Evolutionary conservation across 306 rosid genomes (phyloP).

Genomic region (Senna tora): DNA sequence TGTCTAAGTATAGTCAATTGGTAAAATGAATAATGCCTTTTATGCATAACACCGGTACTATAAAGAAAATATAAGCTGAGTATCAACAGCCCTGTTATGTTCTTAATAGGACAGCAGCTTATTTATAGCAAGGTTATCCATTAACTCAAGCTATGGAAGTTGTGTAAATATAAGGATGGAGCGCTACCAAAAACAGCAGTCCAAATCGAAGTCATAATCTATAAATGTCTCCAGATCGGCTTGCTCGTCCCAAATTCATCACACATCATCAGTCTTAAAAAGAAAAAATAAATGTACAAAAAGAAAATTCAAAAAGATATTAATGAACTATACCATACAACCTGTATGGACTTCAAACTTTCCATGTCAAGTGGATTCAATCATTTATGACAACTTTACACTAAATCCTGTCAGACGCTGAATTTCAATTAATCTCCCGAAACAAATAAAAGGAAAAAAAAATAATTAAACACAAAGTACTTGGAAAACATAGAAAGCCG

Average conservation of each 20-base stretch:
- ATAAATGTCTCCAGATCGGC: neutral
- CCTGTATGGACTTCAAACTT: neutral
- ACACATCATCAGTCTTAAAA: neutral
- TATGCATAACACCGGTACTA: neutral
- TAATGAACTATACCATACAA: conserved; percentile 4
- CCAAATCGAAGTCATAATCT: neutral
- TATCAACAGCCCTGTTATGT: neutral
- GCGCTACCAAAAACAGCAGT: neutral
- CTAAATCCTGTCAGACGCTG: neutral
- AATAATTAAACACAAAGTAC: neutral
- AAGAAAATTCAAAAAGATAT: neutral
- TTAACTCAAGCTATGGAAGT: neutral
- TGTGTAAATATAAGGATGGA: neutral
- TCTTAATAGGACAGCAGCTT: neutral
- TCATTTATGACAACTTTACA: neutral
- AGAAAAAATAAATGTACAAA: neutral
- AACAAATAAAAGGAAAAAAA: neutral
- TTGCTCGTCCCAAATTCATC: neutral
- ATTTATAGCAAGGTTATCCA: neutral
- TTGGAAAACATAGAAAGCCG: neutral
- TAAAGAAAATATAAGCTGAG: neutral
- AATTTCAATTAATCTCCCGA: neutral
- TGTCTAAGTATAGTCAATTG: neutral
- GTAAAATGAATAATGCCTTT: neutral
- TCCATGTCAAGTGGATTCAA: neutral